These are phyloP conservation scores for Phoma sp. DNA, from an alignment of 2,329 filamentous ascomycete genomes.

Conservation along the genomic window DNA sequence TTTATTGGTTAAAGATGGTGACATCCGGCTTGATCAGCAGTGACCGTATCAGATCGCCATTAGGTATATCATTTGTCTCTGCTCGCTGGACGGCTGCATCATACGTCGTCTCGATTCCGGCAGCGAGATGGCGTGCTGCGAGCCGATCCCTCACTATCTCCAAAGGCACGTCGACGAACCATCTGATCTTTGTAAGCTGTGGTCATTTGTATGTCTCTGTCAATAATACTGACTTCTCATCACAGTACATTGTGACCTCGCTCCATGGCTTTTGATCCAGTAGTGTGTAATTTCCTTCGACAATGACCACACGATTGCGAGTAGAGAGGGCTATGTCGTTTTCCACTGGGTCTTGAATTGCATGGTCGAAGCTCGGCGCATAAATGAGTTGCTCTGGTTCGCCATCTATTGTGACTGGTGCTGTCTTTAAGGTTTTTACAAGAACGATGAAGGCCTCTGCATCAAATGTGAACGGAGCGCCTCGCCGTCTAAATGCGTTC, in stretches of 20 bases:
- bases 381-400: slow-evolving; percentile 23
- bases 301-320: slow-evolving; percentile 27
- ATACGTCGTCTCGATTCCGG: slow-evolving; percentile 30
- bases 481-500: slow-evolving; percentile 30
- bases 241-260: slow-evolving; percentile 22
- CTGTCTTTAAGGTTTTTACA: slow-evolving; percentile 20
- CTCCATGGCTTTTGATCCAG: slow-evolving; percentile 28
- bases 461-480: slow-evolving; percentile 37
- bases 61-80: slow-evolving; percentile 34
- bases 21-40: slow-evolving; percentile 28
- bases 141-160: slow-evolving; percentile 25
- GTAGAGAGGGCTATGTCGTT: slow-evolving; percentile 29
- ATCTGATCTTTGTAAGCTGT: slow-evolving; percentile 19
- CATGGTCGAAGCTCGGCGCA: slow-evolving; percentile 36
- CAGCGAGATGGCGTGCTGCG: slow-evolving; percentile 30
- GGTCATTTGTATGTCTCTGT: not conserved
- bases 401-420: slow-evolving; percentile 21
- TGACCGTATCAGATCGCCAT: slow-evolving; percentile 31
- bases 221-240: slow-evolving; percentile 23
- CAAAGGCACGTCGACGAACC: slow-evolving; percentile 33
- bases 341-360: slow-evolving; percentile 29
- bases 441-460: slow-evolving; percentile 27
- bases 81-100: slow-evolving; percentile 28
- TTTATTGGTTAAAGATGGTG: slow-evolving; percentile 23
- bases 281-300: slow-evolving; percentile 39